phyloP scores from a whole-genome alignment of 257 asterid genomes.

The Solanum okadae region DNA sequence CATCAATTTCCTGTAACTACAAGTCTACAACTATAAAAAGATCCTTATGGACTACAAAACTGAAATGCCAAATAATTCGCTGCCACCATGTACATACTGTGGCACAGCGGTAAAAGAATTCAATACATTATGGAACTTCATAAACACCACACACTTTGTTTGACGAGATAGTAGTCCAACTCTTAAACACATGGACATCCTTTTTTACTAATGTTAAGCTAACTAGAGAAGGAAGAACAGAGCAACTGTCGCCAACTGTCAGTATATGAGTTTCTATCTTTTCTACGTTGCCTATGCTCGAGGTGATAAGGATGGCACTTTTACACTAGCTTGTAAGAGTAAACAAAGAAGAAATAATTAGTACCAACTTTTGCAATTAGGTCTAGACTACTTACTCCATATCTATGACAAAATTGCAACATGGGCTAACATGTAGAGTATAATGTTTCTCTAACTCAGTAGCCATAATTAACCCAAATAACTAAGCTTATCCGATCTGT shows the following conservation, averaged over 20 bases:
- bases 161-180: background rate
- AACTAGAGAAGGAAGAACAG: background rate
- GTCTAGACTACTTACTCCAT: background rate
- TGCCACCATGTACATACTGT: background rate
- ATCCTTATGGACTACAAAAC: background rate
- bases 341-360: background rate
- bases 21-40: background rate
- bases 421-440: background rate
- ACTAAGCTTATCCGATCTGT: background rate
- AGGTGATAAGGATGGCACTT: background rate
- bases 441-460: background rate
- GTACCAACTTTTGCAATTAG: background rate
- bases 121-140: background rate
- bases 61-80: background rate
- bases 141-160: background rate
- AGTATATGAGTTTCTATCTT: background rate
- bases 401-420: background rate
- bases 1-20: background rate
- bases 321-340: background rate
- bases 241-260: background rate
- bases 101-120: background rate
- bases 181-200: background rate
- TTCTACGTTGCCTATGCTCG: background rate
- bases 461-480: background rate
- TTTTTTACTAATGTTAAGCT: background rate